Conservation (phyloP, 2,329 filamentous ascomycete species). For the Thielaviopsis populi region DNA sequence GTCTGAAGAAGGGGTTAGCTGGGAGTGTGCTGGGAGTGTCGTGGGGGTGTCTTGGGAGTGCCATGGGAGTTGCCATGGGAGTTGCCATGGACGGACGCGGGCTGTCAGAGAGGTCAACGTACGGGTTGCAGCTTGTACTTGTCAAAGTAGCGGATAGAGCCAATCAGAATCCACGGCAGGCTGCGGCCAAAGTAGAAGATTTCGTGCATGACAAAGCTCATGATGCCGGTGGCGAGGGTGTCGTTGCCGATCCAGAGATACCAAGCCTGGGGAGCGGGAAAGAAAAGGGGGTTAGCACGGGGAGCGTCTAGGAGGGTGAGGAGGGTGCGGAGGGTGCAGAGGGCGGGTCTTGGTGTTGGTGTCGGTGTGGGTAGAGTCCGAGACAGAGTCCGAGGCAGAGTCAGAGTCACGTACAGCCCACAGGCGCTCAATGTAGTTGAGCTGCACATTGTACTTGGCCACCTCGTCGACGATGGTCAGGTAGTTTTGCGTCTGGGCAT, state of each 20-base stretch:
- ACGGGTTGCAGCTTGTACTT: conserved; percentile 90
- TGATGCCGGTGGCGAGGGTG: conserved; percentile 85
- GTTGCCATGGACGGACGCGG: not conserved
- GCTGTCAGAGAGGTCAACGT: conserved; percentile 24
- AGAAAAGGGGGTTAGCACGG: conserved; percentile 14
- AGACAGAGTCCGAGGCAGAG: not conserved
- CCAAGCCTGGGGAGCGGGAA: conserved; percentile 45
- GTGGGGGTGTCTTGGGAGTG: not conserved
- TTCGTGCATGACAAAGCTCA: conserved; percentile 96
- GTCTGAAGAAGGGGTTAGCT: conserved; percentile 24
- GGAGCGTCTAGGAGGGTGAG: no score
- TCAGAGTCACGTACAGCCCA: conserved; percentile 53
- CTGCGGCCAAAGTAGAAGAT: conserved; percentile 82
- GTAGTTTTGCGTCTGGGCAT: conserved; percentile 36
- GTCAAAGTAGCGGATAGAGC: conserved; percentile 72
- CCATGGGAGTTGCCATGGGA: no score
- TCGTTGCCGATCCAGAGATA: conserved; percentile 98
- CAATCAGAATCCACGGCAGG: conserved; percentile 86
- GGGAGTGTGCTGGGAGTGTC: not conserved
- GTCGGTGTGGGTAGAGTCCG: no score
- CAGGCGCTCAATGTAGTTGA: conserved; percentile 74
- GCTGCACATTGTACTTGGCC: conserved; percentile 61
- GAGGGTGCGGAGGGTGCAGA: no score
- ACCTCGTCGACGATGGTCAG: conserved; percentile 47
- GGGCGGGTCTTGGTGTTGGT: no score